Conservation (phyloP, 768 basidiomycete genomes). For the Pulveroboletus sp. region DNA sequence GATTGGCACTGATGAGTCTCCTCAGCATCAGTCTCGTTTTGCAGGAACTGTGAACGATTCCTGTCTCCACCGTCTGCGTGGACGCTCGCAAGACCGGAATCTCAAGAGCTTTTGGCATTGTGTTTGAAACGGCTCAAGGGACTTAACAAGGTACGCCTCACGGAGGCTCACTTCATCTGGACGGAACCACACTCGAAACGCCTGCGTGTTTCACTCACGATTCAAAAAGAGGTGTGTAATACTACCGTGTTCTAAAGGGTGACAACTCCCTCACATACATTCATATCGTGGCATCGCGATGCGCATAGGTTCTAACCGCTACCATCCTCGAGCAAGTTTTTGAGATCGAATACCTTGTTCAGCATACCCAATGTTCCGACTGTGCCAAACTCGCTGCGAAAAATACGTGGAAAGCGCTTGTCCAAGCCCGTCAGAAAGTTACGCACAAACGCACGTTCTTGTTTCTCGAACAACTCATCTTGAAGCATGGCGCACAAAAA, state of each 20-base stretch:
- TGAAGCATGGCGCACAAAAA: constrained; percentile 96
- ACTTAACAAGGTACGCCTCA: constrained; percentile 88
- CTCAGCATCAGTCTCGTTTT: constrained; percentile 85
- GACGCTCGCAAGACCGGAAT: constrained; percentile 85
- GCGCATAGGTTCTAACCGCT: constrained; percentile 77
- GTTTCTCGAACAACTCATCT: constrained; percentile 94
- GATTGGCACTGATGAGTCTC: constrained; percentile 4
- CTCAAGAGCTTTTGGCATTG: constrained; percentile 88
- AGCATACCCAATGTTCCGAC: constrained; percentile 92
- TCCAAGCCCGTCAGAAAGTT: constrained; percentile 99
- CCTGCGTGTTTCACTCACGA: constrained; percentile 87
- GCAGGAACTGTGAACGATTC: constrained; percentile 95
- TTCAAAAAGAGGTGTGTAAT: constrained; percentile 89
- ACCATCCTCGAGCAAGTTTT: constrained; percentile 98
- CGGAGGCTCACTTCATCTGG: constrained; percentile 99
- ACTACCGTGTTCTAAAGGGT: not conserved
- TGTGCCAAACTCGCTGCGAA: constrained; percentile 94
- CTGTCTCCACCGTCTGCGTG: constrained; percentile 87
- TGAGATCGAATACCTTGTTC: constrained; percentile 93
- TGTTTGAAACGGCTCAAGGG: constrained; percentile 96
- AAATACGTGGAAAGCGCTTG: constrained; percentile 97
- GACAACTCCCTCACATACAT: not conserved
- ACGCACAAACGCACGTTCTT: constrained; percentile 97
- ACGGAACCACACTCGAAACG: constrained; percentile 98
- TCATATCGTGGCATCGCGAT: not conserved